A percentile compares a stretch with the other conserved stretches of the same genome.
These are phyloP conservation scores for Candida dubliniensis DNA, from an alignment of 1,139 yeast species.

Conservation along the genomic window DNA sequence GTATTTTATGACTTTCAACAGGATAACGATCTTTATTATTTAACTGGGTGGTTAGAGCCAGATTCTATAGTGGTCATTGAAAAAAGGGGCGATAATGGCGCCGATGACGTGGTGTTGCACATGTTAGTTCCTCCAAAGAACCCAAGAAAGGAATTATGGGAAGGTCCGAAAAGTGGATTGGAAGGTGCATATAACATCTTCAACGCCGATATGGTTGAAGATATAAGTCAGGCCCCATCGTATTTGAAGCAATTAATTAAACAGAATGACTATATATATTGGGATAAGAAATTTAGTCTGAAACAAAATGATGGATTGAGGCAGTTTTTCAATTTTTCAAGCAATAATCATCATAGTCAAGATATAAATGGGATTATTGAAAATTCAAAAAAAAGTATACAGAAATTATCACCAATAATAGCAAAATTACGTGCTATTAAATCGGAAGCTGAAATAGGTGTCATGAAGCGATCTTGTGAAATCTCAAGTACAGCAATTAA, in stretches of 20 bases:
- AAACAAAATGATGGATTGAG: slow-evolving; percentile 9
- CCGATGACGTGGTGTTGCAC: slow-evolving; percentile 58
- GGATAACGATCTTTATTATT: slow-evolving; percentile 79
- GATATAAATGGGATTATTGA: slow-evolving; percentile 19
- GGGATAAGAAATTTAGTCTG: slow-evolving; percentile 39
- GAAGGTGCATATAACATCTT: slow-evolving; percentile 79
- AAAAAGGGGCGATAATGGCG: slow-evolving; percentile 47
- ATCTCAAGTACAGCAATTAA: slow-evolving; percentile 84
- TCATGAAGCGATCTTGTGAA: slow-evolving; percentile 80
- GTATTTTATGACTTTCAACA: slow-evolving; percentile 93
- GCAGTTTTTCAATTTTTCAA: slow-evolving; percentile 12
- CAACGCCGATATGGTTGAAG: slow-evolving; percentile 78
- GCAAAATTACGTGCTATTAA: slow-evolving; percentile 67
- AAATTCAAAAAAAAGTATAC: slow-evolving; percentile 34
- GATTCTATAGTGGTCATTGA: slow-evolving; percentile 76
- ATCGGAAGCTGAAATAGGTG: slow-evolving; percentile 70
- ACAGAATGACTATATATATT: slow-evolving; percentile 48
- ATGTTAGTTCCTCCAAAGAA: slow-evolving; percentile 89
- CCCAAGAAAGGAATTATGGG: slow-evolving; percentile 83
- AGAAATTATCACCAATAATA: slow-evolving; percentile 48
- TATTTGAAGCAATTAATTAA: slow-evolving; percentile 48
- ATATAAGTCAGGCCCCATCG: slow-evolving; percentile 41
- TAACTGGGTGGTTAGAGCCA: slow-evolving; percentile 95
- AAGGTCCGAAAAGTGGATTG: slow-evolving; percentile 86
- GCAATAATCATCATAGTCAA: not conserved